Base-by-base conservation (phyloP, 2,329 filamentous ascomycete genomes). In the Cladophialophora exuberans region DNA sequence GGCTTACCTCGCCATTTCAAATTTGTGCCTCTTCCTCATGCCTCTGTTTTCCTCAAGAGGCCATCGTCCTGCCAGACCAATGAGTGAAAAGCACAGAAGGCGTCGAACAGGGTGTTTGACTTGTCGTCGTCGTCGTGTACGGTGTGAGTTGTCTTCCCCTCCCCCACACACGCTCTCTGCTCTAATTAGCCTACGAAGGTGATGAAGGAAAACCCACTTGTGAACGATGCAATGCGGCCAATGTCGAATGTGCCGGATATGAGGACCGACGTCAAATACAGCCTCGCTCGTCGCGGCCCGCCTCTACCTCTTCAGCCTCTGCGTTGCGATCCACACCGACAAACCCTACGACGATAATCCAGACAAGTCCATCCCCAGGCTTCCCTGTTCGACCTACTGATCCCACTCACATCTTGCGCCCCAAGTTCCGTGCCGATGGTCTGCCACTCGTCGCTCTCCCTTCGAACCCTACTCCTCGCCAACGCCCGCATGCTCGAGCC, bases 141-240 rank as follows among this genome's bases (percentile, higher is more conserved):
- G 26, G 11, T 35, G 26, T 46, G 26, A 47, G 28, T 11, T 17
- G 7, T 36, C 18, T 2, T 18, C 36, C 18, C 10, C 6, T 39
- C 36, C 10, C 18, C 36, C 4, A 18, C 6, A 39, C 4, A 23
- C 17, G 6, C 36, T 22, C 36, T 17, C 17, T 11, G 13, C n/a
- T 13, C 28, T 18, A 25, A 41, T 3, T 33, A 10, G 17, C 79
- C 50, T 76, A 83, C 52, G 83, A 83, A 65, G 83, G 81, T 65
- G 80, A 82, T 60, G 80, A 83, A 67, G 69, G 67, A 15, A 81
- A 79, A 52, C 80, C 81, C 1, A 70, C 67, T 39, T 84, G 82
- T 60, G 67, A 75, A 30, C 76, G 79, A 54, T 84, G 81, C 62
- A 75, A 54, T 22, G 43, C 51, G n/a, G 53, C 62, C 2, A 64